Base-by-base conservation (phyloP, 2,329 filamentous ascomycete genomes). In the Cladosporium cucumerinum region DNA sequence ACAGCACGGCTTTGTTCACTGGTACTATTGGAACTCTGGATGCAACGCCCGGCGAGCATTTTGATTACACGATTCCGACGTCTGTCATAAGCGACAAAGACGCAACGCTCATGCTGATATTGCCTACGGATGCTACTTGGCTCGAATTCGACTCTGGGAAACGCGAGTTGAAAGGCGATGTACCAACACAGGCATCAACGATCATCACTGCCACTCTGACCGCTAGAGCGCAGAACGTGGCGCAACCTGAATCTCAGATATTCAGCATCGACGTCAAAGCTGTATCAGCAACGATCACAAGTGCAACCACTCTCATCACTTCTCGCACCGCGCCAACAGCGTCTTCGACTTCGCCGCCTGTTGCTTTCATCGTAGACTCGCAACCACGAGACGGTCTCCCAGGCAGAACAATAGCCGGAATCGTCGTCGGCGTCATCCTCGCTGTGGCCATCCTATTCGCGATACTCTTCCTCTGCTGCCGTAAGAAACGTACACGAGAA, bases 41-140 rank as follows among this genome's bases (percentile, higher is more conserved):
- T 67, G 80, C 81, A 6, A 81, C 79, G 2, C 75, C 81, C 36
- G 85, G 85, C 5, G 67, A 82, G 61, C 71, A 76, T 8, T 85
- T 87, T 64, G 75, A 72, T 25, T 82, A 83, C 64, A 76, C 75
- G 3, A 78, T 87, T 58, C 75, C 80, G n/a, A 73, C 74, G 28
- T 76, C 77, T 5, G 71, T 82, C 14, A 72, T 85, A 48, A 74
- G 70, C 5, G 72, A 78, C 60, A 69, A 75, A n/a, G 74, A 78
- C 36, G 76, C 81, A 18, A 73, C 75, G 55, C 69, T 85, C 3
- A 77, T 74, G 23, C 73, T 85, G 3, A 74, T 82, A 48, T 68
- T 85, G 23, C 79, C 77, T 5, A 66, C 77, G 16, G 71, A 82
- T 2, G 74, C 78, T 3, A 70, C 74, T 16, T 85, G 84, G 82